Conservation (phyloP, 306 rosid species). For the Medicago lupulina region DNA sequence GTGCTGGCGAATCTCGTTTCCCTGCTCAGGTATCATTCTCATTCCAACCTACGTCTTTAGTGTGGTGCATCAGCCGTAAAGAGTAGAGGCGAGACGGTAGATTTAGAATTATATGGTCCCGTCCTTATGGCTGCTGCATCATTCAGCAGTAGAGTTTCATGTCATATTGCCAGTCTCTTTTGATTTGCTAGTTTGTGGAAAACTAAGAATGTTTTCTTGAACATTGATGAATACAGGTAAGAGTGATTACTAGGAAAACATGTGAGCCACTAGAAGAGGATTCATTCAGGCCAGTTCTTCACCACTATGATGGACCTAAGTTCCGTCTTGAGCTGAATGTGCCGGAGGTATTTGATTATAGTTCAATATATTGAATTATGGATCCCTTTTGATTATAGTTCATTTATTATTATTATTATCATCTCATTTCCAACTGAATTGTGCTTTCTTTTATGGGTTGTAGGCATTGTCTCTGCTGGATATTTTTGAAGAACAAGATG, state of each 20-base stretch:
- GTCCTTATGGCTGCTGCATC: background rate
- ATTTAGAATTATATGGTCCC: background rate
- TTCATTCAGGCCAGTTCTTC: conserved; percentile 98
- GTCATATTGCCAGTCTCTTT: background rate
- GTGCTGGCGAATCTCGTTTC: conserved; percentile 93
- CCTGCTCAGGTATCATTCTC: conserved; percentile 87
- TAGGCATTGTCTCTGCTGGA: conserved; percentile 96
- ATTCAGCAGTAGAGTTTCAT: background rate
- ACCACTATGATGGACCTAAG: conserved; percentile 99
- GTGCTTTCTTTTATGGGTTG: background rate
- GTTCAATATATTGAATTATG: background rate
- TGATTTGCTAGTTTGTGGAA: background rate
- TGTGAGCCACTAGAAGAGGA: conserved; percentile 96
- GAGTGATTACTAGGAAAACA: conserved; percentile 76
- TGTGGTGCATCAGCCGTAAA: background rate
- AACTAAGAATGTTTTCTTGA: conserved; percentile 19
- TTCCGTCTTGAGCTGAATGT: conserved; percentile 92
- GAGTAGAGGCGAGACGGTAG: too few species aligned
- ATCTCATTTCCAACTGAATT: conserved; percentile 29
- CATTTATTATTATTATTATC: background rate
- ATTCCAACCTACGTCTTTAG: background rate
- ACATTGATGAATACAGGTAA: conserved; percentile 55
- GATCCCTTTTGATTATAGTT: background rate
- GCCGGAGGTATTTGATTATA: conserved; percentile 82
- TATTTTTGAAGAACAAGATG: conserved; percentile 74